Evolutionary conservation across 2,329 filamentous ascomycete species (phyloP).

Genomic region (Monosporascus sp.): DNA sequence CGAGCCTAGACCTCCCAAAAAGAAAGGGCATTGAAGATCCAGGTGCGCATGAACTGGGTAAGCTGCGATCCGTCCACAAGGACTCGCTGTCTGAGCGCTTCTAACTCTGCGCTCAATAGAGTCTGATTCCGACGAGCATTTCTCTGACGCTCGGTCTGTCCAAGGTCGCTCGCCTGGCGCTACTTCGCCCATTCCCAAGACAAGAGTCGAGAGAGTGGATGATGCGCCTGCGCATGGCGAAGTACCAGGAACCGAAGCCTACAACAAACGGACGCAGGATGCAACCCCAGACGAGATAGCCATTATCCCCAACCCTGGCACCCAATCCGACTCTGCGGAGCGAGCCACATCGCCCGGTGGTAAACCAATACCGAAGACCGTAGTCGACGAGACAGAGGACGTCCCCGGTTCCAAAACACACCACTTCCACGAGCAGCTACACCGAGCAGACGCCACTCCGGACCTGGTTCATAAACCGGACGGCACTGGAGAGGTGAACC

Average conservation of each 20-base stretch:
- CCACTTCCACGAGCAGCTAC: conserved; percentile 39
- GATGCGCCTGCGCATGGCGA: conserved; percentile 56
- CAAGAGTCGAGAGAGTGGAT: conserved; percentile 54
- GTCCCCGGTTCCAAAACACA: conserved; percentile 39
- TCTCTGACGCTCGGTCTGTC: conserved; percentile 60
- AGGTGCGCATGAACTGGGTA: conserved; percentile 58
- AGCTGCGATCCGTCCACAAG: conserved; percentile 7
- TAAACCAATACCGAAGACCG: conserved; percentile 44
- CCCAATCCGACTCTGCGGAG: conserved; percentile 20
- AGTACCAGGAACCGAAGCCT: conserved; percentile 56
- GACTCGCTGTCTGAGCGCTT: background rate
- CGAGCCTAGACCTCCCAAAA: conserved; percentile 27
- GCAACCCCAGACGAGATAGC: conserved; percentile 58
- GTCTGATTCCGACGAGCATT: conserved; percentile 66
- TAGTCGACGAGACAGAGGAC: conserved; percentile 49
- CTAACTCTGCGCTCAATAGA: conserved; percentile 16
- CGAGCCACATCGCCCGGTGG: conserved; percentile 30
- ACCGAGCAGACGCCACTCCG: conserved; percentile 47
- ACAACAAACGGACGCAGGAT: conserved; percentile 51
- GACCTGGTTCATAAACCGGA: conserved; percentile 42
- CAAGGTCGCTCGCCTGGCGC: conserved; percentile 32
- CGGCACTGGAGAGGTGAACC: conserved; percentile 30
- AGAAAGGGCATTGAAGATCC: conserved; percentile 44
- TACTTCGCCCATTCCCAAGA: conserved; percentile 52
- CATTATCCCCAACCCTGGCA: conserved; percentile 32